phyloP scores from a whole-genome alignment of 73 alveolate species.

The Blepharisma stoltei region DNA sequence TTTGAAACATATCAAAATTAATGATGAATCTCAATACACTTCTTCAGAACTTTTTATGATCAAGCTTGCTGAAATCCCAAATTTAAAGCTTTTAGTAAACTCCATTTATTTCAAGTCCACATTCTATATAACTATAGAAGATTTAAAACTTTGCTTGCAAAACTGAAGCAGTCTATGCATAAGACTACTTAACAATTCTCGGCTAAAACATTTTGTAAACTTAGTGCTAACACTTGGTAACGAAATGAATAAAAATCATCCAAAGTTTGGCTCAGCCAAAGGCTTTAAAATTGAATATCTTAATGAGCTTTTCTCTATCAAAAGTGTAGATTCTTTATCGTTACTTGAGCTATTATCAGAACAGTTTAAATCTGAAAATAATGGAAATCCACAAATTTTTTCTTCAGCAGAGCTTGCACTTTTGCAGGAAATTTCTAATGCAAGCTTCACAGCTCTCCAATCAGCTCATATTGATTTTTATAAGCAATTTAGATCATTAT shows the following conservation, averaged over 20 bases:
- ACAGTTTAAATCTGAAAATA: neutral
- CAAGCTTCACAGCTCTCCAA: neutral
- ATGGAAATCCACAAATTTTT: slow-evolving; percentile 24
- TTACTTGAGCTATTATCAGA: neutral
- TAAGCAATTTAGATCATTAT: neutral
- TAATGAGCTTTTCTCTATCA: neutral
- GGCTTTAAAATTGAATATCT: slow-evolving; percentile 1
- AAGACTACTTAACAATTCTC: neutral
- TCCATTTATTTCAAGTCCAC: neutral
- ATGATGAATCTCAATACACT: neutral
- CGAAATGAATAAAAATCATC: slow-evolving; percentile 12
- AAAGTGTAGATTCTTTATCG: neutral
- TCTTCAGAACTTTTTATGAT: neutral
- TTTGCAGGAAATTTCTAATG: neutral
- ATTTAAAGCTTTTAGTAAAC: neutral
- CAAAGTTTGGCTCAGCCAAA: slow-evolving; percentile 13
- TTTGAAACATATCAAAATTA: neutral
- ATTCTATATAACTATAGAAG: neutral
- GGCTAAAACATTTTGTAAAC: slow-evolving; percentile 13
- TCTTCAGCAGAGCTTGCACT: neutral
- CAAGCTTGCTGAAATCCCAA: neutral
- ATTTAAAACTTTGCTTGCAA: neutral
- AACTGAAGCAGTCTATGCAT: neutral
- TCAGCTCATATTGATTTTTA: neutral
- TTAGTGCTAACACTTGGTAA: neutral